Percentiles rank a stretch among this genome's conserved stretches.
phyloP scores from a whole-genome alignment of 2,329 filamentous ascomycete species.

The Colletotrichum siamense region DNA sequence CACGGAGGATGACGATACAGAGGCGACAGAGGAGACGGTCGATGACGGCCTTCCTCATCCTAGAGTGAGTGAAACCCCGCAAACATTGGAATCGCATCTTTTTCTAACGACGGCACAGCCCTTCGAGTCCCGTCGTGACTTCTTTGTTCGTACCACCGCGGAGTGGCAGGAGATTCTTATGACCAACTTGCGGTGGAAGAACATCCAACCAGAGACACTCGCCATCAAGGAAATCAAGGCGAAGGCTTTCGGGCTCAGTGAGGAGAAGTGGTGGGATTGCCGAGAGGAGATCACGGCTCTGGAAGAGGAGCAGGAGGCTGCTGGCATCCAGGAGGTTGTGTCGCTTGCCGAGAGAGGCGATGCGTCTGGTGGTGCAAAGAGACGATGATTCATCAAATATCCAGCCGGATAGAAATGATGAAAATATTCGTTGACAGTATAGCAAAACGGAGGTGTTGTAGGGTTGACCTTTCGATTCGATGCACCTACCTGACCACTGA shows the following conservation, averaged over 20 bases:
- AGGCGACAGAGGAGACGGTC: conserved; percentile 54
- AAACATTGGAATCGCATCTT: background rate
- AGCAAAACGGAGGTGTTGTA: fast-evolving
- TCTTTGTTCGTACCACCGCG: conserved; percentile 85
- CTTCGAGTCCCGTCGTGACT: conserved; percentile 90
- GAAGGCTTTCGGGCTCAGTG: conserved; percentile 86
- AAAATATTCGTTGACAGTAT: background rate
- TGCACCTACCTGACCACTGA: background rate
- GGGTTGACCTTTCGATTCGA: background rate
- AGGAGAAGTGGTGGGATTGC: conserved; percentile 99
- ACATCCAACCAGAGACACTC: conserved; percentile 69
- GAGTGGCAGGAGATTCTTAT: conserved; percentile 92
- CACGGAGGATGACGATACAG: conserved; percentile 51
- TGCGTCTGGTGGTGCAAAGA: conserved; percentile 47
- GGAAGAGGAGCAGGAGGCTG: conserved; percentile 95
- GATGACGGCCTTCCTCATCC: conserved; percentile 80
- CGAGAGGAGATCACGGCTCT: conserved; percentile 89
- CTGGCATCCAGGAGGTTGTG: conserved; percentile 93
- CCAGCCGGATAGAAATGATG: background rate
- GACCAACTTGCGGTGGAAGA: conserved; percentile 73
- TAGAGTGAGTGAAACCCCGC: conserved; percentile 44
- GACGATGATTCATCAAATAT: conserved; percentile 2
- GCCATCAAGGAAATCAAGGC: conserved; percentile 91
- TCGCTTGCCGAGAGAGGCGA: conserved; percentile 78
- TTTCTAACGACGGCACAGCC: conserved; percentile 57